These are phyloP conservation scores for Xerocomus minutiporus DNA, from an alignment of 1,284 basidiomycete genomes.

Conservation along the genomic window DNA sequence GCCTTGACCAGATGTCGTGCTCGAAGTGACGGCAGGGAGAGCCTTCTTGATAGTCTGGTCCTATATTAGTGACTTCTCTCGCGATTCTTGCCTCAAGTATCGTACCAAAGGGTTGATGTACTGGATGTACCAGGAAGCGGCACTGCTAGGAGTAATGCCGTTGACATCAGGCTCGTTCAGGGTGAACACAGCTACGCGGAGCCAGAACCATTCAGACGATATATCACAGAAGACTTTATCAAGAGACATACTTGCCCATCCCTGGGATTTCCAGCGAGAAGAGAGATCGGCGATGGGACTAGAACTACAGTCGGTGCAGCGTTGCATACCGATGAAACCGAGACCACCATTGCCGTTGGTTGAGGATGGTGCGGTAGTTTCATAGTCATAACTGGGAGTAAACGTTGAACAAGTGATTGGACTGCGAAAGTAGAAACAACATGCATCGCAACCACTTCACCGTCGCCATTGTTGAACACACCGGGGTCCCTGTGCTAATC, in stretches of 20 bases:
- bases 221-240: not conserved
- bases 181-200: constrained; percentile 32
- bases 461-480: constrained; percentile 25
- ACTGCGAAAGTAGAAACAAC: not conserved
- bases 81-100: not conserved
- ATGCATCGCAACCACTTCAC: constrained; percentile 35
- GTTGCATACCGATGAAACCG: constrained; percentile 40
- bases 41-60: constrained; percentile 32
- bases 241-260: constrained; percentile 30
- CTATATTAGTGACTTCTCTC: constrained; percentile 1
- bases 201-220: not conserved
- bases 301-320: constrained; percentile 34
- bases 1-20: constrained; percentile 26
- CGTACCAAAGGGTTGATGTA: constrained; percentile 36
- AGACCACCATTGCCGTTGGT: constrained; percentile 33
- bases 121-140: constrained; percentile 36
- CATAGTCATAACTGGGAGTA: constrained; percentile 34
- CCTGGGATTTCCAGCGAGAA: constrained; percentile 29
- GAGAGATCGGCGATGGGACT: constrained; percentile 34
- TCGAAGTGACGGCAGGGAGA: constrained; percentile 35
- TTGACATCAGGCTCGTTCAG: constrained; percentile 36
- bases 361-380: constrained; percentile 34
- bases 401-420: not conserved
- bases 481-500: constrained; percentile 26
- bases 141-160: constrained; percentile 24